Evolutionary conservation across 345 rosid genomes (phyloP).

Genomic region (Bruguiera sexangula): DNA sequence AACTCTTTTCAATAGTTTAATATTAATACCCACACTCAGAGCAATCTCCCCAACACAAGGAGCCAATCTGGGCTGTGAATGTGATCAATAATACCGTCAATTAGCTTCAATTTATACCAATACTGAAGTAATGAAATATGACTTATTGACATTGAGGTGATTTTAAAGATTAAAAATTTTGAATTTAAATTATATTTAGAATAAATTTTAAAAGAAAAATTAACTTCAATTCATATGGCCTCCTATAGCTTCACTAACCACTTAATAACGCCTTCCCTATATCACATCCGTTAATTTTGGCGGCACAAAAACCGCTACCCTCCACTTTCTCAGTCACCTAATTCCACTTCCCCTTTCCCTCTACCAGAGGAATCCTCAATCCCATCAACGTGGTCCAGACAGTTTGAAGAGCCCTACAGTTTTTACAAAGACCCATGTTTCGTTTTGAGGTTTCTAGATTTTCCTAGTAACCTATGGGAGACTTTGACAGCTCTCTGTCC

Average conservation of each 20-base stretch:
- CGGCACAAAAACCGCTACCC: conserved; percentile 71
- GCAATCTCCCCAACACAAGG: background rate
- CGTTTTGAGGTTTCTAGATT: background rate
- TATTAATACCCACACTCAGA: background rate
- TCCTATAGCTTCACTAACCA: conserved; percentile 30
- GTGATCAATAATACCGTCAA: background rate
- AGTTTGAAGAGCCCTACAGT: conserved; percentile 4
- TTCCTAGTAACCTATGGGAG: conserved; percentile 25
- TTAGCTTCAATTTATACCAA: background rate
- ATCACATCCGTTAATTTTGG: conserved; percentile 70
- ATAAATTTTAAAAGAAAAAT: too few species aligned
- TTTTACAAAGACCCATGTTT: conserved; percentile 26
- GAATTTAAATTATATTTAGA: too few species aligned
- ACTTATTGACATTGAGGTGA: too few species aligned
- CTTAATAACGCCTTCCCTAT: conserved; percentile 42
- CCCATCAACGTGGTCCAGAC: conserved; percentile 27
- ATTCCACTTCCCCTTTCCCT: conserved; percentile 11
- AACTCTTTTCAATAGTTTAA: too few species aligned
- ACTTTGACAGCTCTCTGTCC: conserved; percentile 30
- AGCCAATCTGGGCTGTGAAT: background rate
- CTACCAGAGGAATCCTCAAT: conserved; percentile 20
- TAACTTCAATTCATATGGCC: too few species aligned
- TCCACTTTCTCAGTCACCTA: conserved; percentile 13
- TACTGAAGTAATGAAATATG: too few species aligned
- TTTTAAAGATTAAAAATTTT: too few species aligned